Conservation (phyloP, 257 asterid species). For the Fraxinus cuspidata region DNA sequence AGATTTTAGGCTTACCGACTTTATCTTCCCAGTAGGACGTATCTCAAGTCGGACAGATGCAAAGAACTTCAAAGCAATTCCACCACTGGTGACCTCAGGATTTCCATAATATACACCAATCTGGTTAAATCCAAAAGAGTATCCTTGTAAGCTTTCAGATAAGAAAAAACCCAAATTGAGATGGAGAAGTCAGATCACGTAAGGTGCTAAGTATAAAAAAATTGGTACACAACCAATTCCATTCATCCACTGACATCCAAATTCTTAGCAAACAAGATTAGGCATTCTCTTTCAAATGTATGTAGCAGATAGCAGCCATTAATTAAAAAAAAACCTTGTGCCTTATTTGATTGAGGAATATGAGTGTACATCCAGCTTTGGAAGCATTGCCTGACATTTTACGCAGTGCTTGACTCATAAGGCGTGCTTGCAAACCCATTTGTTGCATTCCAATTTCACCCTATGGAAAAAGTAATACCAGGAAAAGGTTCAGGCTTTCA, state of each 20-base stretch:
- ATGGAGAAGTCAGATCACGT: background rate
- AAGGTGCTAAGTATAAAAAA: background rate
- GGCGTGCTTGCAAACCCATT: conserved; percentile 98
- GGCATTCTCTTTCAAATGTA: conserved; percentile 15
- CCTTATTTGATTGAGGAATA: conserved; percentile 93
- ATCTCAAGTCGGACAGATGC: conserved; percentile 99
- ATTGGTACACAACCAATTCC: conserved; percentile 2
- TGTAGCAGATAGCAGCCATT: conserved; percentile 7
- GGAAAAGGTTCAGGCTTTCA: conserved; percentile 4
- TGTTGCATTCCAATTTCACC: conserved; percentile 99
- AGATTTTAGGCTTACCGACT: conserved; percentile 66
- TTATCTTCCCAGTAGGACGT: conserved; percentile 93
- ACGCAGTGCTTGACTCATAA: conserved; percentile 98
- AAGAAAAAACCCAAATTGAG: conserved; percentile 15
- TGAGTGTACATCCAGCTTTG: conserved; percentile 95
- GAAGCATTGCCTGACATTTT: conserved; percentile 99
- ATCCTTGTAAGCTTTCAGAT: conserved; percentile 22
- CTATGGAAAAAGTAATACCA: conserved; percentile 39
- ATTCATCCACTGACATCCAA: conserved; percentile 5
- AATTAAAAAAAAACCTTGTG: conserved; percentile 61
- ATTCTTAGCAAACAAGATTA: conserved; percentile 2
- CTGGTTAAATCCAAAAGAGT: conserved; percentile 44
- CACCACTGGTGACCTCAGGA: conserved; percentile 99
- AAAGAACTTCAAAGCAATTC: conserved; percentile 94
- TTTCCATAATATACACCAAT: conserved; percentile 98